Conservation (phyloP, 106 monocot genomes). For the Platanthera guangdongensis region DNA sequence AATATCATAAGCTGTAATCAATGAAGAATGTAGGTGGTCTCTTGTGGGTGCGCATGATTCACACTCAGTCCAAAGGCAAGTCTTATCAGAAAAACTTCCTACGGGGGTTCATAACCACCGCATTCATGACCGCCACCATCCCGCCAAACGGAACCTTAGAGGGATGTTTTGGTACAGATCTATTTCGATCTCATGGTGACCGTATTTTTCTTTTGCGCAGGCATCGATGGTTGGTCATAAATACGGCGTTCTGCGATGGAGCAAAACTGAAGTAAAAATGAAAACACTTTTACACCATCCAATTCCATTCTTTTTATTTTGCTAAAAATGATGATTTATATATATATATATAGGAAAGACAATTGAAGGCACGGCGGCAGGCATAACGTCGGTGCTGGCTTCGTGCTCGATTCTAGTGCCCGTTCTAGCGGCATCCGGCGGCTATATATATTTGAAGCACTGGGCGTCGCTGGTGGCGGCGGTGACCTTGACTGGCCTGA, state of each 20-base stretch:
- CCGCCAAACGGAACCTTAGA: no score
- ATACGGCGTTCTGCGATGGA: conserved; percentile 93
- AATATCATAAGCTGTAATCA: no score
- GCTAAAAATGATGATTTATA: not conserved
- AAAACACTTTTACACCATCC: not conserved
- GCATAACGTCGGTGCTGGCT: conserved; percentile 83
- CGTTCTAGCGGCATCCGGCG: conserved; percentile 70
- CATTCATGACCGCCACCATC: no score
- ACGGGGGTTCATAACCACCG: no score
- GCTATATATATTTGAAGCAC: conserved; percentile 87
- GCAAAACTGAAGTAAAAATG: conserved; percentile 88
- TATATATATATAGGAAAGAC: conserved; percentile 64
- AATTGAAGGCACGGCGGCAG: conserved; percentile 92
- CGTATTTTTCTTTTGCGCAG: conserved; percentile 29
- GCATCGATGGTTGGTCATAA: conserved; percentile 97
- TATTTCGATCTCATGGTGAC: conserved; percentile 1
- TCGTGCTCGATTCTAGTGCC: conserved; percentile 71
- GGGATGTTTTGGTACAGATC: not conserved
- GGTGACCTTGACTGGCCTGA: conserved; percentile 68
- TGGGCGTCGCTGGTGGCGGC: conserved; percentile 77
- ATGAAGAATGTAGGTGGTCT: no score
- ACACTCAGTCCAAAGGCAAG: no score
- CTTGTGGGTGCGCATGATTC: no score
- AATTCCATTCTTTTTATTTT: not conserved
- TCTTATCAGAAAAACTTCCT: no score